Percentiles rank a stretch among this genome's conserved stretches.
Evolutionary conservation across 2,329 filamentous ascomycete species (phyloP).

Genomic region (Paraconiothyrium brasiliense): DNA sequence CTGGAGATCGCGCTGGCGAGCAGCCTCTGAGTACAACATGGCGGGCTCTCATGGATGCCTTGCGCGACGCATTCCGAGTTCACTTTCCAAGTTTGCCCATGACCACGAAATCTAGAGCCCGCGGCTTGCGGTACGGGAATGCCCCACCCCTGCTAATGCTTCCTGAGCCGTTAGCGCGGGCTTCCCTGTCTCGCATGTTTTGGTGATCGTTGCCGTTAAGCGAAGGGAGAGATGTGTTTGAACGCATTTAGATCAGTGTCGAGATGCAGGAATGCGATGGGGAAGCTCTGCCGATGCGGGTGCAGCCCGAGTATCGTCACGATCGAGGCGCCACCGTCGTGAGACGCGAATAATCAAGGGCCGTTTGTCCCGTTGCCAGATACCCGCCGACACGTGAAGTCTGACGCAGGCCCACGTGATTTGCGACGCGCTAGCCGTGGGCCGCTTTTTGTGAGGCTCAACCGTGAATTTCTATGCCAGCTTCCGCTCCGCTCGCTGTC

Average conservation of each 20-base stretch:
- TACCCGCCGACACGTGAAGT: not conserved
- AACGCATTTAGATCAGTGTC: too few species aligned
- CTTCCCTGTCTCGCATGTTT: not conserved
- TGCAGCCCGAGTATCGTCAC: too few species aligned
- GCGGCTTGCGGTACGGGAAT: not conserved
- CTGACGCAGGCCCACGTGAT: conserved; percentile 9
- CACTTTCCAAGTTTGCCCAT: not conserved
- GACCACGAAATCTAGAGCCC: not conserved
- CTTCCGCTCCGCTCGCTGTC: conserved; percentile 16
- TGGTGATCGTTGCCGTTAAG: not conserved
- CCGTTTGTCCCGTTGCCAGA: too few species aligned
- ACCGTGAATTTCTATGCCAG: conserved; percentile 20
- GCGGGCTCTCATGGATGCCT: conserved; percentile 1
- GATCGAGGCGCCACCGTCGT: too few species aligned
- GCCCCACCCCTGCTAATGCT: not conserved
- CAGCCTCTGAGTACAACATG: conserved; percentile 25
- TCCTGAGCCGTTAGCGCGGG: not conserved
- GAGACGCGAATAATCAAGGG: too few species aligned
- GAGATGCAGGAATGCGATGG: not conserved
- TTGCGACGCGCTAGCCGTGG: not conserved
- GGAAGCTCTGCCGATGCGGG: not conserved
- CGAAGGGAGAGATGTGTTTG: not conserved
- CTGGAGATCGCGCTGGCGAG: conserved; percentile 42
- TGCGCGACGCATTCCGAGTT: not conserved
- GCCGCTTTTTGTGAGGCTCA: conserved; percentile 8